Evolutionary conservation across 1,284 basidiomycete species (phyloP).

Genomic region (Coniophora puteana): DNA sequence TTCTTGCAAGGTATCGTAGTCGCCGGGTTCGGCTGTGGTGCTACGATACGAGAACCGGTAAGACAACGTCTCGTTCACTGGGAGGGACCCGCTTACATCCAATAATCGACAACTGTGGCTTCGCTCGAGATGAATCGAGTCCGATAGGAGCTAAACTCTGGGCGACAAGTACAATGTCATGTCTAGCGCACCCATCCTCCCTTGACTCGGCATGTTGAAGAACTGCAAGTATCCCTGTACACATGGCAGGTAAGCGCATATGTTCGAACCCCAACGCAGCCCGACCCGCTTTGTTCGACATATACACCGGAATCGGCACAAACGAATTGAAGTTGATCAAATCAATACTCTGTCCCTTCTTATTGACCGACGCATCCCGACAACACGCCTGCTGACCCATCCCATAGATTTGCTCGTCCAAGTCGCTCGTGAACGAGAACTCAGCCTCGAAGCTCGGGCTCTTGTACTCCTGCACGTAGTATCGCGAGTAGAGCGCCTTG

Average conservation of each 20-base stretch:
- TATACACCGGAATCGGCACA: conserved; percentile 38
- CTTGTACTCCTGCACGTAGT: conserved; percentile 34
- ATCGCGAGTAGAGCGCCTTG: conserved; percentile 32
- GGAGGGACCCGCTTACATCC: conserved; percentile 25
- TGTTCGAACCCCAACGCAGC: no score
- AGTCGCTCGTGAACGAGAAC: conserved; percentile 32
- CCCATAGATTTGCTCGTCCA: conserved; percentile 36
- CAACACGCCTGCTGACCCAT: conserved; percentile 39
- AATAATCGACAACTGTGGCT: conserved; percentile 38
- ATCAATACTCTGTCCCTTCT: conserved; percentile 40
- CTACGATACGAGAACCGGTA: conserved; percentile 22
- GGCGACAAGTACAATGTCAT: neutral
- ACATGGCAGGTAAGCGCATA: no score
- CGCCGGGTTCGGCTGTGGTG: conserved; percentile 33
- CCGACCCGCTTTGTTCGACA: conserved; percentile 34
- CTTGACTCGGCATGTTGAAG: conserved; percentile 40
- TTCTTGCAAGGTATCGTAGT: conserved; percentile 36
- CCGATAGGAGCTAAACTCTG: conserved; percentile 33
- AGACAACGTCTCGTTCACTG: no score
- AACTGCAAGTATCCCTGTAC: conserved; percentile 36
- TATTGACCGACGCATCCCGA: conserved; percentile 37
- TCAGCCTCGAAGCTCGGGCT: conserved; percentile 32
- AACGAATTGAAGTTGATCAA: conserved; percentile 39
- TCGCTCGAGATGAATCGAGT: conserved; percentile 35
- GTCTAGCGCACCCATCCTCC: conserved; percentile 31